Conservation (phyloP, 345 rosid genomes). For the Arabidopsis suecica region DNA sequence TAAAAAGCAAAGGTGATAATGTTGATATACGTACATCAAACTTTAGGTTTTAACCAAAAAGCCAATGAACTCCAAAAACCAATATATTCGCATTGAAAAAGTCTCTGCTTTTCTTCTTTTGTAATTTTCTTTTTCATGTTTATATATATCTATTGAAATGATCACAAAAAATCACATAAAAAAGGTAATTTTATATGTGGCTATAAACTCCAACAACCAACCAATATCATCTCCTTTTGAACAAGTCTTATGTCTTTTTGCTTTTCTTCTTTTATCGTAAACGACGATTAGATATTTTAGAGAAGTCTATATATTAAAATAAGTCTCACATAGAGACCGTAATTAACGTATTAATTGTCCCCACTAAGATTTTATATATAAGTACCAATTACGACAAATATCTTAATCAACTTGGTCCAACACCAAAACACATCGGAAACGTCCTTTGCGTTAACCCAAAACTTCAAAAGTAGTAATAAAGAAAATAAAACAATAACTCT, state of each 20-base stretch:
- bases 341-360: slow-evolving; percentile 14
- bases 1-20: neutral
- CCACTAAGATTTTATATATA: slow-evolving; percentile 20
- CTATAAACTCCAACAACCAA: neutral
- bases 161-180: neutral
- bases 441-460: slow-evolving; percentile 31
- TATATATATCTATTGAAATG: neutral
- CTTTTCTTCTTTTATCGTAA: slow-evolving; percentile 21
- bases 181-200: neutral
- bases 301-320: neutral
- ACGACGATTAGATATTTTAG: slow-evolving; percentile 12
- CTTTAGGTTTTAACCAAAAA: slow-evolving; percentile 9
- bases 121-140: neutral
- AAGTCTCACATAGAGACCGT: slow-evolving; percentile 9
- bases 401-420: slow-evolving; percentile 36
- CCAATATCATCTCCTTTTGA: neutral
- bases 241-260: slow-evolving; percentile 6
- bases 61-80: slow-evolving; percentile 29
- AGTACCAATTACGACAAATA: slow-evolving; percentile 36
- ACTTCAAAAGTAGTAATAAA: slow-evolving; percentile 25
- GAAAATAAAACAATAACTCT: neutral
- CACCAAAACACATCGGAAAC: slow-evolving; percentile 34
- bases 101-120: slow-evolving; percentile 9
- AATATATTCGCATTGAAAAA: slow-evolving; percentile 36
- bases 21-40: neutral